Conservation (phyloP, 352 stramenopile genomes). For the Globisporangium sylvaticum region DNA sequence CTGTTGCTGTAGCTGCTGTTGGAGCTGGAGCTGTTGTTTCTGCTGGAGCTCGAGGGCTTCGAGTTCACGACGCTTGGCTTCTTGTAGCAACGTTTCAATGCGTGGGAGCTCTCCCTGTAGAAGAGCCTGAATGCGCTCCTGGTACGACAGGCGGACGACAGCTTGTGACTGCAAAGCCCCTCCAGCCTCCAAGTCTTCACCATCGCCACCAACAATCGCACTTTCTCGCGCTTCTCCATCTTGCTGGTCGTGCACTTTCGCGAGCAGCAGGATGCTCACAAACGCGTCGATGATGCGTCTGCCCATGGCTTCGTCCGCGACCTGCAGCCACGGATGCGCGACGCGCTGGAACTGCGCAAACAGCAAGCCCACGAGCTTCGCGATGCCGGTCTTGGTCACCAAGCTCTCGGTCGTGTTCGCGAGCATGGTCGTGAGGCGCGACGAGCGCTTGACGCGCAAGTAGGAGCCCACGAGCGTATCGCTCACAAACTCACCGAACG, state of each 20-base stretch:
- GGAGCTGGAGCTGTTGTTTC: background rate
- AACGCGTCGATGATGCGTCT: slow-evolving; percentile 52
- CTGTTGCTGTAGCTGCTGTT: slow-evolving; percentile 16
- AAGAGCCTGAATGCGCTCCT: slow-evolving; percentile 52
- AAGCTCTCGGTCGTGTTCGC: slow-evolving; percentile 48
- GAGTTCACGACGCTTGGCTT: slow-evolving; percentile 11
- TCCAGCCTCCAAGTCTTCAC: slow-evolving; percentile 25
- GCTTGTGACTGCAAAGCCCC: background rate
- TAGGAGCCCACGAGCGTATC: slow-evolving; percentile 44
- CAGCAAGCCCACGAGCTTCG: slow-evolving; percentile 34
- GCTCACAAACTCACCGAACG: slow-evolving; percentile 35
- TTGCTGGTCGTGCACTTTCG: slow-evolving; percentile 23
- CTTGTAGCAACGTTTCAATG: slow-evolving; percentile 31
- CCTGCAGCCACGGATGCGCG: slow-evolving; percentile 43
- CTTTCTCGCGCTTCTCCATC: background rate
- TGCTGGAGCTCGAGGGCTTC: slow-evolving; percentile 20
- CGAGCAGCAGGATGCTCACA: slow-evolving; percentile 48
- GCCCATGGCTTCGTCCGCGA: slow-evolving; percentile 60
- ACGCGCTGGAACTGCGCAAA: slow-evolving; percentile 59
- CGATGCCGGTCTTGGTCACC: slow-evolving; percentile 35
- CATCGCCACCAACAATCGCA: background rate
- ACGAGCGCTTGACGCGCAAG: slow-evolving; percentile 44
- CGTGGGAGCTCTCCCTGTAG: slow-evolving; percentile 43
- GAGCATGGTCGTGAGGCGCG: slow-evolving; percentile 39
- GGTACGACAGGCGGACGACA: slow-evolving; percentile 35